phyloP scores from a whole-genome alignment of 192 early-diverging fungal species.

The Haplosporangium gracile region DNA sequence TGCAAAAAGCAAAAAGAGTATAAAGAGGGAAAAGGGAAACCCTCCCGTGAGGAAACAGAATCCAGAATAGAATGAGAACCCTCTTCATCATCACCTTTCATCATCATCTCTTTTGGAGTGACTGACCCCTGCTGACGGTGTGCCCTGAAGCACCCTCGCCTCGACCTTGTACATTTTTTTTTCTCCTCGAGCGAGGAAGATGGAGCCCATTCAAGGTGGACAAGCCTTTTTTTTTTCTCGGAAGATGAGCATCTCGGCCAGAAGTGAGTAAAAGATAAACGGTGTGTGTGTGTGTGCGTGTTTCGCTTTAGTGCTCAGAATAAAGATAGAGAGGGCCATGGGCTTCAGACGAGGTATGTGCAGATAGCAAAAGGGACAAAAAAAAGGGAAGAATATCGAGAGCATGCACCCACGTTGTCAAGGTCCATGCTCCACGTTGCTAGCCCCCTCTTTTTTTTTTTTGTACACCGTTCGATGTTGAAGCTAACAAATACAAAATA shows the following conservation, averaged over 20 bases:
- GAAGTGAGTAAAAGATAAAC: not conserved
- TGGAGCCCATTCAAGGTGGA: not conserved
- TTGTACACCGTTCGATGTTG: not conserved
- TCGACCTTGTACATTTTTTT: not conserved
- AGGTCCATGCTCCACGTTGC: constrained; percentile 18
- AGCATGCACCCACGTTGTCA: constrained; percentile 21
- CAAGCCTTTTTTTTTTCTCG: constrained; percentile 8
- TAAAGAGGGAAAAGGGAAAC: not conserved
- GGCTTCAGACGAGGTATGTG: constrained; percentile 7
- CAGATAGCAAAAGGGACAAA: not conserved
- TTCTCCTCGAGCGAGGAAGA: not conserved
- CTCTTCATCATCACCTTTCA: not conserved
- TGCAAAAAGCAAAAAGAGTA: not conserved
- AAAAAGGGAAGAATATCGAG: constrained; percentile 1
- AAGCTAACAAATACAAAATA: not conserved
- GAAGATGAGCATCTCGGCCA: constrained; percentile 5
- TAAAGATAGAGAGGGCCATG: constrained; percentile 10
- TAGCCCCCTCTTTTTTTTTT: not conserved
- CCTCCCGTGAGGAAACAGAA: not conserved
- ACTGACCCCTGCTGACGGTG: not conserved
- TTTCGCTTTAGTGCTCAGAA: constrained; percentile 8
- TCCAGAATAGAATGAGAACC: constrained; percentile 33
- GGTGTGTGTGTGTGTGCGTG: not conserved
- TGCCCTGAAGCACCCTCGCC: not conserved
- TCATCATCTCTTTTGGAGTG: constrained; percentile 15